A percentile compares a stretch with the other conserved stretches of the same genome.
phyloP scores from a whole-genome alignment of 306 rosid genomes.

The Betula pendula region DNA sequence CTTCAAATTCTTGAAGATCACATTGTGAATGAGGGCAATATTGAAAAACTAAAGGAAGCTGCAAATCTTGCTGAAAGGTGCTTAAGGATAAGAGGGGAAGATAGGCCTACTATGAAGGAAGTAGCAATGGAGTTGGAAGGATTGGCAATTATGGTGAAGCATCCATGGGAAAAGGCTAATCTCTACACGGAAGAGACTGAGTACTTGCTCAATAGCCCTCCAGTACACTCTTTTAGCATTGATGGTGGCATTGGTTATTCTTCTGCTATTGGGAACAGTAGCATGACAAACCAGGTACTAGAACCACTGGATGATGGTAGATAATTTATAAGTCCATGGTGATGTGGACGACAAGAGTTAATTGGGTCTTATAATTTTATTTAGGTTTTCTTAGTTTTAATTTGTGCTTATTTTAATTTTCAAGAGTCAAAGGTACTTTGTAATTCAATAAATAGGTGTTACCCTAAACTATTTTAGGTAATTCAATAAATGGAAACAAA shows the following conservation, averaged over 20 bases:
- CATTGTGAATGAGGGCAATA: slow-evolving; percentile 19
- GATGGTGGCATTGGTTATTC: slow-evolving; percentile 5
- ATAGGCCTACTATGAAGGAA: slow-evolving; percentile 61
- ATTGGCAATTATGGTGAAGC: slow-evolving; percentile 16
- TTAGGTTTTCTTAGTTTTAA: too few species aligned
- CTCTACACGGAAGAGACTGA: slow-evolving; percentile 10
- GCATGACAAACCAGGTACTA: background rate
- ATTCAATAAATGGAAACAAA: too few species aligned
- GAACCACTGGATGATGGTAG: background rate
- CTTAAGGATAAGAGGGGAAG: slow-evolving; percentile 42
- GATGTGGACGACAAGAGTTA: too few species aligned
- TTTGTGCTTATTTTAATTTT: too few species aligned
- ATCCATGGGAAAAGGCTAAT: slow-evolving; percentile 12
- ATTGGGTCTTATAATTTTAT: too few species aligned
- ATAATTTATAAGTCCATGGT: background rate
- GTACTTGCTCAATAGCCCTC: slow-evolving; percentile 4
- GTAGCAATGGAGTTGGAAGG: slow-evolving; percentile 51
- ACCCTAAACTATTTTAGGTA: too few species aligned
- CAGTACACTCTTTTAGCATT: background rate
- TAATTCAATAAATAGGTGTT: too few species aligned
- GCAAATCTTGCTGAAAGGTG: slow-evolving; percentile 39
- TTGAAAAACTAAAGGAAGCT: slow-evolving; percentile 39
- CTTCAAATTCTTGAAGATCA: slow-evolving; percentile 36
- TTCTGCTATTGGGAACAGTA: background rate
- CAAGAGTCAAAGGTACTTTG: too few species aligned